Conservation (phyloP, 345 rosid genomes). For the Eucalyptus marginata region DNA sequence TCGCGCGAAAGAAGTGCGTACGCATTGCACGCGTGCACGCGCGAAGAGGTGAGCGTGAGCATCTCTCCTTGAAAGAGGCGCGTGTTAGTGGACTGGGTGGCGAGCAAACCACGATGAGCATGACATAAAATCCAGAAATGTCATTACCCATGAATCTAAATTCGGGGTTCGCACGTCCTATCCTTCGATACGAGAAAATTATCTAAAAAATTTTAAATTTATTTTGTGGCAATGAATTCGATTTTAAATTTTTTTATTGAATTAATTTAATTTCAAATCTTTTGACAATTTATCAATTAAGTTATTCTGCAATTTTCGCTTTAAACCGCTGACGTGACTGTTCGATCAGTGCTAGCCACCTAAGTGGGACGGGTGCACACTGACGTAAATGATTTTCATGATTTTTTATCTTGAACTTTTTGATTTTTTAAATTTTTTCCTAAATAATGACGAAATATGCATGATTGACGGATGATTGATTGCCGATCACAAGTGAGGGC, state of each 20-base stretch:
- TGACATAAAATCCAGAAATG: background rate
- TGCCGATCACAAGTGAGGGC: background rate
- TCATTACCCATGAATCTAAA: background rate
- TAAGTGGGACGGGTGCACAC: accelerated
- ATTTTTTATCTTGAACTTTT: background rate
- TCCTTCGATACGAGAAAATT: accelerated
- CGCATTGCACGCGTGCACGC: background rate
- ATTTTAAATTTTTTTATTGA: accelerated
- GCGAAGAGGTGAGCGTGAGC: background rate
- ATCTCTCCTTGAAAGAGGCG: background rate
- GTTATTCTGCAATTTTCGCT: accelerated
- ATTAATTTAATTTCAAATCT: accelerated
- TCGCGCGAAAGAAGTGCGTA: no score
- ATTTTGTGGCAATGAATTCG: accelerated
- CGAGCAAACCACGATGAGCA: background rate
- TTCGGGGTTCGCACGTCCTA: background rate
- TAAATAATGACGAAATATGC: background rate
- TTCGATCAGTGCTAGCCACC: accelerated
- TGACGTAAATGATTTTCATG: background rate
- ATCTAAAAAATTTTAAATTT: accelerated
- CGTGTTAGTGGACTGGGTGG: background rate
- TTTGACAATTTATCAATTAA: background rate
- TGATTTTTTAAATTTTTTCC: background rate
- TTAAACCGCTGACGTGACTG: accelerated
- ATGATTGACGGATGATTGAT: no score